These are phyloP conservation scores for Aspergillus olivimuriae DNA, from an alignment of 495 filamentous ascomycete genomes.

Conservation along the genomic window DNA sequence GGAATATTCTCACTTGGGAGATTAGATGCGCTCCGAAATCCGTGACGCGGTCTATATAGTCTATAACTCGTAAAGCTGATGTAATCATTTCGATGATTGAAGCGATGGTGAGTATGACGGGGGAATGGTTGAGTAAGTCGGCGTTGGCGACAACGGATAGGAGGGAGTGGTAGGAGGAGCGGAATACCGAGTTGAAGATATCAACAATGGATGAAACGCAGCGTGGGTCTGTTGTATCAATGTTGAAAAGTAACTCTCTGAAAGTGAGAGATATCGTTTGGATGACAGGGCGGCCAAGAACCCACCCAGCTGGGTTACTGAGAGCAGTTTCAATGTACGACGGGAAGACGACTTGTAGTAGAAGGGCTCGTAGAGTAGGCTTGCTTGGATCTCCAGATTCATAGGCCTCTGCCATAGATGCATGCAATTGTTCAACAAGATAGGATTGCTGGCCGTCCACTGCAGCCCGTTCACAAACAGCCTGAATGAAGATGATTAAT, in stretches of 20 bases:
- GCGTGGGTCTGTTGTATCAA: conserved; percentile 38
- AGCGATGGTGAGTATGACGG: conserved; percentile 31
- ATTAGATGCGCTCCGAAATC: conserved; percentile 15
- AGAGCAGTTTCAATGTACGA: conserved; percentile 54
- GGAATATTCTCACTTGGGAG: conserved; percentile 26
- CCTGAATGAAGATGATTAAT: conserved; percentile 57
- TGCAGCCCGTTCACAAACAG: conserved; percentile 56
- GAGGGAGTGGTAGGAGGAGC: conserved; percentile 33
- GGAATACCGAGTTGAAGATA: conserved; percentile 40
- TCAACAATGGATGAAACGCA: conserved; percentile 38
- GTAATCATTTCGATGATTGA: conserved; percentile 41
- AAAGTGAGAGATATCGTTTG: conserved; percentile 41
- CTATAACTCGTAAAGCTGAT: conserved; percentile 40
- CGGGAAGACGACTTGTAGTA: conserved; percentile 58
- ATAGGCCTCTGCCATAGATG: conserved; percentile 46
- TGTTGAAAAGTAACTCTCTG: conserved; percentile 38
- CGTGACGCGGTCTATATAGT: conserved; percentile 44
- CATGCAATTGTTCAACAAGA: conserved; percentile 51
- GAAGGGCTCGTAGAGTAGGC: conserved; percentile 49
- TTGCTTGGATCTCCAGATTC: conserved; percentile 37
- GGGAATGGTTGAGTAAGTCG: conserved; percentile 31
- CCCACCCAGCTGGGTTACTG: conserved; percentile 46
- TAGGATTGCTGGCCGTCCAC: conserved; percentile 54
- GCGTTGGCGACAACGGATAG: conserved; percentile 22
- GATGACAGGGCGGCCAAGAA: conserved; percentile 52